Conservation (phyloP, 2,329 filamentous ascomycete genomes). For the Lecanoromycetidae sp. region DNA sequence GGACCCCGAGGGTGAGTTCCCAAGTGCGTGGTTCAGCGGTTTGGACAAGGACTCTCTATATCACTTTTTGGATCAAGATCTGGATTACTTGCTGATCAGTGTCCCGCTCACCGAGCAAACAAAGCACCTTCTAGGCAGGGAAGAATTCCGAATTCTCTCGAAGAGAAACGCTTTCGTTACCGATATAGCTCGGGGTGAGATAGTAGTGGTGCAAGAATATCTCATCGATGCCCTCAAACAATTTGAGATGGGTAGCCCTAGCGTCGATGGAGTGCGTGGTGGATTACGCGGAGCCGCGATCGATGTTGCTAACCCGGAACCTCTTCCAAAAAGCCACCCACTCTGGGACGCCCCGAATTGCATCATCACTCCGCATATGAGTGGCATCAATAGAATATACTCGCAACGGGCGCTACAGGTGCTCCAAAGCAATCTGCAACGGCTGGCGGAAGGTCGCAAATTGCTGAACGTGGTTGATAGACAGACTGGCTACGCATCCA, state of each 20-base stretch:
- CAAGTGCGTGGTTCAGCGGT: conserved; percentile 47
- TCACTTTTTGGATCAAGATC: conserved; percentile 41
- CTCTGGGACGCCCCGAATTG: conserved; percentile 60
- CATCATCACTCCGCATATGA: conserved; percentile 57
- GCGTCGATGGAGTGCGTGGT: conserved; percentile 28
- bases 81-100: conserved; percentile 46
- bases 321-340: conserved; percentile 53
- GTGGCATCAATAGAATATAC: conserved; percentile 43
- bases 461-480: conserved; percentile 52
- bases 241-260: conserved; percentile 15
- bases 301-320: conserved; percentile 71
- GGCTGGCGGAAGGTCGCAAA: conserved; percentile 39
- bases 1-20: conserved; percentile 44
- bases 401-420: conserved; percentile 45
- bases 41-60: conserved; percentile 40
- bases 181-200: conserved; percentile 58
- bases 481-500: conserved; percentile 52
- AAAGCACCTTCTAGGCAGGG: conserved; percentile 40
- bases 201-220: conserved; percentile 50
- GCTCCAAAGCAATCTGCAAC: conserved; percentile 44
- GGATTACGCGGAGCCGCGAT: conserved; percentile 55
- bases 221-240: conserved; percentile 49
- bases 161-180: conserved; percentile 47
- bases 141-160: conserved; percentile 45
- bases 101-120: conserved; percentile 47